phyloP scores from a whole-genome alignment of 2,329 filamentous ascomycete genomes.

The Neobulgaria alba region DNA sequence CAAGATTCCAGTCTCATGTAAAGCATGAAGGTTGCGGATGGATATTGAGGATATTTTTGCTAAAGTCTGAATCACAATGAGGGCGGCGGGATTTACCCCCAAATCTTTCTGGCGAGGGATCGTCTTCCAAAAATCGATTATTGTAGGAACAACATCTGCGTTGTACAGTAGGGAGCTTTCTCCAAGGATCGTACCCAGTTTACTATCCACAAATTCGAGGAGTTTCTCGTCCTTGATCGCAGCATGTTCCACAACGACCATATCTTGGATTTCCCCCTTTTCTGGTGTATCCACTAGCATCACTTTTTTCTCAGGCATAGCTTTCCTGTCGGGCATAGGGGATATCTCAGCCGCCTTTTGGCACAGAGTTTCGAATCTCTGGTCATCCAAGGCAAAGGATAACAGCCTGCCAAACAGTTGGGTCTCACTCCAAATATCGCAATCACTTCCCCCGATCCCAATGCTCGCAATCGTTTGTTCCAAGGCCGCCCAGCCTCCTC shows the following conservation, averaged over 20 bases:
- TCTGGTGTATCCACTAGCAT: conserved; percentile 1
- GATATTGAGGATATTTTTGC: conserved; percentile 49
- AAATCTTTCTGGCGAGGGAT: conserved; percentile 41
- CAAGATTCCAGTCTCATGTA: conserved; percentile 65
- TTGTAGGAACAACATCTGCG: conserved; percentile 52
- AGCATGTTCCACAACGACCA: neutral
- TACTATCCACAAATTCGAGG: conserved; percentile 24
- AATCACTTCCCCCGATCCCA: conserved; percentile 54
- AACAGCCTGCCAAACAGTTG: conserved; percentile 78
- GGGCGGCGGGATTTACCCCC: conserved; percentile 43
- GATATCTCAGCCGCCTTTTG: conserved; percentile 33
- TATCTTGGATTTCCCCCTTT: neutral
- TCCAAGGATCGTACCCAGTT: conserved; percentile 41
- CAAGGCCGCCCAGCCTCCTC: conserved; percentile 69
- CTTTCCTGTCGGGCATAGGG: conserved; percentile 28
- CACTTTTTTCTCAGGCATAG: conserved; percentile 24
- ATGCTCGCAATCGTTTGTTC: conserved; percentile 64
- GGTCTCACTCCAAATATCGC: conserved; percentile 58
- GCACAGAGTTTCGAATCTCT: conserved; percentile 63
- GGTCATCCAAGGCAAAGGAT: conserved; percentile 71
- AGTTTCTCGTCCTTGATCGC: conserved; percentile 17
- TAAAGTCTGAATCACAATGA: conserved; percentile 47
- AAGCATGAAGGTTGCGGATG: conserved; percentile 57
- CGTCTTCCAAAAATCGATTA: conserved; percentile 56
- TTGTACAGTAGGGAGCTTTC: conserved; percentile 47